Evolutionary conservation across 805 yeast species (phyloP), one percentile per base, ranked within the genome.

Genomic region (Osmozyma mogii): DNA sequence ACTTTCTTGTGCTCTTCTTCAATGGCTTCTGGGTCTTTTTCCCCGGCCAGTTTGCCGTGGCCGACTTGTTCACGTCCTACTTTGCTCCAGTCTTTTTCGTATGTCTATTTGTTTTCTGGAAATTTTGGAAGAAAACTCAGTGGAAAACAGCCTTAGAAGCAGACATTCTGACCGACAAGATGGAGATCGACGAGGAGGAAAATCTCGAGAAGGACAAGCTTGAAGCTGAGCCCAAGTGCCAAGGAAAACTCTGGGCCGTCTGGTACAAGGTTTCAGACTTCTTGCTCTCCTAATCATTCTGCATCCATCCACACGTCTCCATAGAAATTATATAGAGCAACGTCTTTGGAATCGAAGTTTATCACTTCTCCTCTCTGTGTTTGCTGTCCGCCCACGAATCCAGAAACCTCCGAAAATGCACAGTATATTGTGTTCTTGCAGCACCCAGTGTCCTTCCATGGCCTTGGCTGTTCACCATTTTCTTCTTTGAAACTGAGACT

Each of bases 171-270:
- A 55, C 70, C 3, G 83, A 78, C 1, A 50, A 73, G 28, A 61
- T 55, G 16, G 83, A 75, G 43, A 65, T 78, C 24, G 79, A 75
- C 40, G 70, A 63, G 14, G 81, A 78, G 47, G 82, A 78, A 37
- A 51, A 40, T n/a, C 29, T 41, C 10, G 61, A 51, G 27, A 39
- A 32, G 18, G 53, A 44, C 12, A 36, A 31, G 17, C 32, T 36
- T 14, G 52, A 41, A 12, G 38, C 37, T 15, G 28, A 24, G 13
- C 51, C 52, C 10, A 37, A 40, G 27, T 48, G 41, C 21, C 34
- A 30, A 6, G 61, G 58, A 0, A 10, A 42, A 9, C 9, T 49
- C 7, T 52, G 45, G 45, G 45, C 33, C 22, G 30, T 42, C 17
- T 45, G 44, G 35, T 32, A 43, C 27, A 45, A 39, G 37, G 15